phyloP scores from a whole-genome alignment of 306 rosid genomes.

The Ziziphus jujuba region DNA sequence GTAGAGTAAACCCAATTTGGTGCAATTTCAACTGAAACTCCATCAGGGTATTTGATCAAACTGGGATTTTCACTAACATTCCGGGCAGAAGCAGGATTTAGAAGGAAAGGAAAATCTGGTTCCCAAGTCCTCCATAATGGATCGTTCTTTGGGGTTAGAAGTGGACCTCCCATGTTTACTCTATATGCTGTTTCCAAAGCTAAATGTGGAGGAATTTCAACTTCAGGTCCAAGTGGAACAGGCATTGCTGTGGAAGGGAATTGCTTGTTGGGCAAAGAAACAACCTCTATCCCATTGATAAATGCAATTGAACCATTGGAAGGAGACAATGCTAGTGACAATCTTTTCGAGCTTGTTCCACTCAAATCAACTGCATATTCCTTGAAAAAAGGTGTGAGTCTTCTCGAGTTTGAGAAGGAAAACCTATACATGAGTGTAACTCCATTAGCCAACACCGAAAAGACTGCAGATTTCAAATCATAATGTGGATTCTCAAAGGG shows the following conservation, averaged over 20 bases:
- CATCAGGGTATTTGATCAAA: slow-evolving; percentile 27
- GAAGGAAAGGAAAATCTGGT: slow-evolving; percentile 30
- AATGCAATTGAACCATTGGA: slow-evolving; percentile 36
- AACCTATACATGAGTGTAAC: slow-evolving; percentile 30
- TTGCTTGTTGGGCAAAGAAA: slow-evolving; percentile 18
- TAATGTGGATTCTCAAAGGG: slow-evolving; percentile 30
- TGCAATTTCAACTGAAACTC: slow-evolving; percentile 33
- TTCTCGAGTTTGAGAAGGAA: slow-evolving; percentile 13
- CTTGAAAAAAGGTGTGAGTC: slow-evolving; percentile 8
- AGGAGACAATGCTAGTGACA: slow-evolving; percentile 29
- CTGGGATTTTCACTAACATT: slow-evolving; percentile 22
- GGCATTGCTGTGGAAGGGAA: slow-evolving; percentile 26
- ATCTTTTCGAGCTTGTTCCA: slow-evolving; percentile 12
- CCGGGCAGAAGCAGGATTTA: slow-evolving; percentile 32
- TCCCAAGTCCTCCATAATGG: slow-evolving; percentile 42
- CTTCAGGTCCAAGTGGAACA: slow-evolving; percentile 24
- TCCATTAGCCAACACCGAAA: slow-evolving; percentile 39
- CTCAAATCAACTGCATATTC: slow-evolving; percentile 31
- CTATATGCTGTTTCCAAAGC: slow-evolving; percentile 35
- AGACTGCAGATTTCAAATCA: slow-evolving; percentile 31
- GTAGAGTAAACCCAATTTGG: slow-evolving; percentile 38
- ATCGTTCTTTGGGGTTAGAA: slow-evolving; percentile 26
- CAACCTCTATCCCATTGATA: slow-evolving; percentile 35
- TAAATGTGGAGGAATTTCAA: slow-evolving; percentile 20
- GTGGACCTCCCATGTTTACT: slow-evolving; percentile 42